Percentiles rank a stretch among this genome's conserved stretches.
These are phyloP conservation scores for Diplocarpon rosae DNA, from an alignment of 2,329 filamentous ascomycete genomes.

Conservation along the genomic window DNA sequence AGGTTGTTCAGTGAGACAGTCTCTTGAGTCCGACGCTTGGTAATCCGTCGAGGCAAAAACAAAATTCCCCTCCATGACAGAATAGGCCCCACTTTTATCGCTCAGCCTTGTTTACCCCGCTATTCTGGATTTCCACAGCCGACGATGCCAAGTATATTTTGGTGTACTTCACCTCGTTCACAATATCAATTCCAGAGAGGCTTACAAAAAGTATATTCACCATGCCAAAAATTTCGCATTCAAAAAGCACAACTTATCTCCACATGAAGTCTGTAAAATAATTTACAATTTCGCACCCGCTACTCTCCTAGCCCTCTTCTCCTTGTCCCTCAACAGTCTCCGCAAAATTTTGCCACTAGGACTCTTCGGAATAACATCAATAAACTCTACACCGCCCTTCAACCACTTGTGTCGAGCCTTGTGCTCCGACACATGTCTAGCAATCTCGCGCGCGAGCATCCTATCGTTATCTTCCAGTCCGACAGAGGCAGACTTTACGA, in stretches of 20 bases:
- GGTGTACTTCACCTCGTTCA: too few species aligned
- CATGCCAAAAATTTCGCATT: too few species aligned
- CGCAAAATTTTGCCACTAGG: constrained; percentile 65
- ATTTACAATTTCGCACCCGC: constrained; percentile 55
- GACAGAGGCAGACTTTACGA: constrained; percentile 41
- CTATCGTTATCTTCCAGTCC: constrained; percentile 45
- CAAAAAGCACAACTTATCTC: too few species aligned
- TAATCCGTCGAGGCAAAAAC: constrained; percentile 3
- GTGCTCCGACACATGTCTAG: constrained; percentile 50
- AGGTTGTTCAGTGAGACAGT: too few species aligned
- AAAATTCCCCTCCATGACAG: constrained; percentile 9
- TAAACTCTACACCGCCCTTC: constrained; percentile 50
- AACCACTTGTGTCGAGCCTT: constrained; percentile 61
- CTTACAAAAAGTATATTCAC: too few species aligned
- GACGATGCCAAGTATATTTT: too few species aligned
- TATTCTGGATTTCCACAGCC: not conserved
- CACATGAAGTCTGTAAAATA: not conserved
- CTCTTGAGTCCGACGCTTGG: not conserved
- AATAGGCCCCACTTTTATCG: constrained; percentile 1
- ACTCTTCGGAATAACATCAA: constrained; percentile 61
- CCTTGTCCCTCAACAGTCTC: constrained; percentile 59
- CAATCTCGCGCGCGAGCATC: constrained; percentile 36
- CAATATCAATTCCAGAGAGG: too few species aligned
- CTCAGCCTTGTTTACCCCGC: constrained; percentile 1
- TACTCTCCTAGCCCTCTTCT: constrained; percentile 55